Evolutionary conservation across 148 eudicot genomes (phyloP), one percentile per base, ranked within the genome.

Genomic region (Polygonum maritimum): DNA sequence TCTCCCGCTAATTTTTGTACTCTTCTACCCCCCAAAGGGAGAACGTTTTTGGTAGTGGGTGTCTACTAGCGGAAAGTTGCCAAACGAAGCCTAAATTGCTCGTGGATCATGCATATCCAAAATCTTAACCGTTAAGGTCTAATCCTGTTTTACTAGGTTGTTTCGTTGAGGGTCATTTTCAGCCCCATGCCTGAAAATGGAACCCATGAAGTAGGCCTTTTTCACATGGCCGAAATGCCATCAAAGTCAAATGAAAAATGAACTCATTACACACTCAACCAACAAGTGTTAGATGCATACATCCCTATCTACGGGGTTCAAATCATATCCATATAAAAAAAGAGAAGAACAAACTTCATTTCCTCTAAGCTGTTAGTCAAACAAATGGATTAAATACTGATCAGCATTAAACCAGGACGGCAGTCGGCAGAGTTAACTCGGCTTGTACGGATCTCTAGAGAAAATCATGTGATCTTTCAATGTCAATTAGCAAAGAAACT

Each of bases 181-280:
- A 16, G 36, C 71, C 38, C 2, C 44, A 67, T 67, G 71, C 71
- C 41, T 67, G 45, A 67, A 67, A 67, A 36, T 36, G 71, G 38
- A 67, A 13, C 44, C 44, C 71, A 38, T 67, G 22, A 67, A 60
- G 67, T 60, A 26, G 36, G 15, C 16, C 3, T 36, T 5, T 60
- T 38, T 67, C 71, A 67, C 71, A 21, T 67, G 71, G 44, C 18
- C 71, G 45, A 67, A 15, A 33, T 33, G 71, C 45, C 40, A 36
- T 36, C 36, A 14, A 67, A 67, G 71, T 67, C 71, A 67, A 67
- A 36, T 38, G 71, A 67, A 67, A 67, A 67, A 38, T 36, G 44
- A 67, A 67, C 36, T 19, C 71, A 36, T 63, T 63, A 13, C 13
- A 44, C 10, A 6, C 3, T 2, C 26, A 51, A 51, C 16, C 63